A percentile compares a stretch with the other conserved stretches of the same genome.
phyloP scores from a whole-genome alignment of 2,329 filamentous ascomycete genomes.

The Arthroderma sp. region DNA sequence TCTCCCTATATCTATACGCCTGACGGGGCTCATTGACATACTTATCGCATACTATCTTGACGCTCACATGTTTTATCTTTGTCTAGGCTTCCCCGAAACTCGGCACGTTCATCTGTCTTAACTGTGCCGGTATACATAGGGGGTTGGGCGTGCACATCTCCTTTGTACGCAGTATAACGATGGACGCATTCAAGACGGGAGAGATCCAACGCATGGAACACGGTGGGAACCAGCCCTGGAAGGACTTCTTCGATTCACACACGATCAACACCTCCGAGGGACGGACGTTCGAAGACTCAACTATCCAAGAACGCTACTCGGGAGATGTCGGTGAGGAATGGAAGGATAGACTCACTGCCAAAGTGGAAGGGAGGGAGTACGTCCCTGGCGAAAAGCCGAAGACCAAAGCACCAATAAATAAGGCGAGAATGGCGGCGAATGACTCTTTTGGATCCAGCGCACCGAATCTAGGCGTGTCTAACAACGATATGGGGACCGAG shows the following conservation, averaged over 20 bases:
- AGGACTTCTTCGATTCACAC: conserved; percentile 69
- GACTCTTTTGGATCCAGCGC: conserved; percentile 14
- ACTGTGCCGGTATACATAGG: conserved; percentile 87
- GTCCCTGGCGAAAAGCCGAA: conserved; percentile 54
- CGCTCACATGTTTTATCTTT: conserved; percentile 1
- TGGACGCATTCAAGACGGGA: conserved; percentile 92
- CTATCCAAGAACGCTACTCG: conserved; percentile 80
- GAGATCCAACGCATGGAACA: conserved; percentile 91
- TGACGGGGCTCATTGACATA: background rate
- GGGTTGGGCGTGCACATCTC: conserved; percentile 95
- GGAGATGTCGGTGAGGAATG: conserved; percentile 86
- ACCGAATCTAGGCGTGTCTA: conserved; percentile 10
- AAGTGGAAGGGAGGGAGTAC: conserved; percentile 79
- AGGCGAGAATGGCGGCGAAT: conserved; percentile 24
- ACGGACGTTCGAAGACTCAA: conserved; percentile 69
- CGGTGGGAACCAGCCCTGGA: conserved; percentile 81
- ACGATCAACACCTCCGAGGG: conserved; percentile 53
- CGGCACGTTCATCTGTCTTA: conserved; percentile 95
- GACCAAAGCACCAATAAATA: conserved; percentile 23
- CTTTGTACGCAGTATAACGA: conserved; percentile 92
- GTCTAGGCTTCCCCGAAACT: conserved; percentile 72
- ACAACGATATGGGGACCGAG: background rate
- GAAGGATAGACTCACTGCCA: conserved; percentile 77
- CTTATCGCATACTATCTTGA: background rate
- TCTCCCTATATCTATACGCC: background rate